Conservation (phyloP, 441 rosid genomes). For the Gossypium lobatum region DNA sequence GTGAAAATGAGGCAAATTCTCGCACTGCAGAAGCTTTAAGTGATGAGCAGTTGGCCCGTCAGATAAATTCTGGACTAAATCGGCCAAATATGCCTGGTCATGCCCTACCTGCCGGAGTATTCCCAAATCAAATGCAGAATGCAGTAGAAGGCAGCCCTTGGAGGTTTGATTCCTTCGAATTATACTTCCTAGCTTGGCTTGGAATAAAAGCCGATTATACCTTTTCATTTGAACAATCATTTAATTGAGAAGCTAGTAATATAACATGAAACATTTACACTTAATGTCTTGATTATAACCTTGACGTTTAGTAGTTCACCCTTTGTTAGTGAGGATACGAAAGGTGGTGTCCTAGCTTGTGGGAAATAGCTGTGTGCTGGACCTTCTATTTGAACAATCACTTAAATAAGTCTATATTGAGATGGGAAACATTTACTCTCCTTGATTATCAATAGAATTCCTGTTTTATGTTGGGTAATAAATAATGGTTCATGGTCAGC, state of each 20-base stretch:
- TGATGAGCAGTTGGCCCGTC: slow-evolving; percentile 84
- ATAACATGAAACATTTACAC: not conserved
- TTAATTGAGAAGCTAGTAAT: not conserved
- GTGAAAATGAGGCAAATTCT: slow-evolving; percentile 53
- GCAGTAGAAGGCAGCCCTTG: slow-evolving; percentile 65
- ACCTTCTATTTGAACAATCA: not conserved
- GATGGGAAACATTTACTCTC: not conserved
- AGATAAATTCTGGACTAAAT: slow-evolving; percentile 56
- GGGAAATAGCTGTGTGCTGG: not conserved
- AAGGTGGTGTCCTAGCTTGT: not conserved
- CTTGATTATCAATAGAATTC: not conserved
- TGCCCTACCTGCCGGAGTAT: slow-evolving; percentile 51
- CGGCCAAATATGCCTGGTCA: slow-evolving; percentile 48
- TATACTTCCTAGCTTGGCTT: slow-evolving; percentile 13
- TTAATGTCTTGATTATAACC: not conserved
- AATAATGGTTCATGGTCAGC: not conserved
- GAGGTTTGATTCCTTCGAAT: slow-evolving; percentile 51
- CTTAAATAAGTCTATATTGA: not conserved
- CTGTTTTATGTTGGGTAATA: not conserved
- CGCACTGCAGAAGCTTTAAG: slow-evolving; percentile 42
- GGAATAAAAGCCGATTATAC: not conserved
- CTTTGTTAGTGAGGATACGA: not conserved
- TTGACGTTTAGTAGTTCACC: not conserved
- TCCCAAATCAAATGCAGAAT: slow-evolving; percentile 59
- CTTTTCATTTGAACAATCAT: not conserved